Percentiles rank a stretch among this genome's conserved stretches.
Evolutionary conservation across 2,329 filamentous ascomycete genomes (phyloP).

Genomic region (Monosporascus sp.): DNA sequence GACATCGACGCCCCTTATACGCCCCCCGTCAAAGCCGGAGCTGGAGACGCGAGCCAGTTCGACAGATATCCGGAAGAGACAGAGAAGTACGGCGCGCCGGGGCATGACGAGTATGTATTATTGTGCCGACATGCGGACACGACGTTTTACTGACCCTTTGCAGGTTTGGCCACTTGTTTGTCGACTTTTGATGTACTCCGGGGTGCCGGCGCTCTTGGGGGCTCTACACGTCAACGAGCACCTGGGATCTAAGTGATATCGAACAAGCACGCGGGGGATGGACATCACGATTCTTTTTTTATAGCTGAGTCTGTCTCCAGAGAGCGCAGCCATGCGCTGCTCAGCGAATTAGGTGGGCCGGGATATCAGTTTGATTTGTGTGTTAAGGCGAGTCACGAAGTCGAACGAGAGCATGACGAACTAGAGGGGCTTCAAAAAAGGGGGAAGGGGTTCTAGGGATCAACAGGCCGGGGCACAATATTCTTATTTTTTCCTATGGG

Average conservation of each 20-base stretch:
- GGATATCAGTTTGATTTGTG: background rate
- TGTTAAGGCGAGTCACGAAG: background rate
- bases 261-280: too few species aligned
- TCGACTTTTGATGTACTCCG: constrained; percentile 56
- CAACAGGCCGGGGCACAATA: background rate
- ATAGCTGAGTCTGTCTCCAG: too few species aligned
- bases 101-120: constrained; percentile 76
- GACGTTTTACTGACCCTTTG: background rate
- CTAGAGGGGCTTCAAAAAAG: background rate
- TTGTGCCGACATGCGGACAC: constrained; percentile 3
- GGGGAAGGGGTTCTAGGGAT: background rate
- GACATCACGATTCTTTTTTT: too few species aligned
- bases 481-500: background rate
- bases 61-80: constrained; percentile 97
- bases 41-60: constrained; percentile 94
- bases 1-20: constrained; percentile 98
- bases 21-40: constrained; percentile 87
- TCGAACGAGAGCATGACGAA: background rate
- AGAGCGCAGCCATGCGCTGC: too few species aligned
- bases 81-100: constrained; percentile 77
- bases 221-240: too few species aligned
- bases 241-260: too few species aligned
- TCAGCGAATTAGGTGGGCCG: too few species aligned
- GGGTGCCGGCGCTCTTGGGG: too few species aligned
- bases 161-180: constrained; percentile 71